Percentiles rank a stretch among this genome's conserved stretches.
Conservation (phyloP, 2,329 filamentous ascomycete genomes). For the Claviceps humidiphila region DNA sequence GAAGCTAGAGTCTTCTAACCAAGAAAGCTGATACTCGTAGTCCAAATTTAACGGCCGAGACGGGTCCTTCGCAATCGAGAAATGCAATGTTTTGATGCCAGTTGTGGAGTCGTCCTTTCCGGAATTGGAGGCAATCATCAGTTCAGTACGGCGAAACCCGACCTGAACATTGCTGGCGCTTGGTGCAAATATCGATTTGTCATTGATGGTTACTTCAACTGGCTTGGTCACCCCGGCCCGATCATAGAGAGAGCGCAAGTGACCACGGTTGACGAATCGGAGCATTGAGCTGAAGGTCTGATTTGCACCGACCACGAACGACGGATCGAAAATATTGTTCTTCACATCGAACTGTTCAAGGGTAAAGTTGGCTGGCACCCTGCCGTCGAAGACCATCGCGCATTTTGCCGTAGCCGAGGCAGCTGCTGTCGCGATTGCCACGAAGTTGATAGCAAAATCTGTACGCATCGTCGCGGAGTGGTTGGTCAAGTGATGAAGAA, state of each 20-base stretch:
- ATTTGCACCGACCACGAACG: neutral
- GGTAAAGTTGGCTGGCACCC: neutral
- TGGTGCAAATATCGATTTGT: neutral
- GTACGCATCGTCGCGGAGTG: neutral
- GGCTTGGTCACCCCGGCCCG: neutral
- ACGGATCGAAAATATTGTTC: neutral
- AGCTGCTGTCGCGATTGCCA: neutral
- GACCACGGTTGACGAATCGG: neutral
- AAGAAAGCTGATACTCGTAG: neutral
- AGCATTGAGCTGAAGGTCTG: neutral
- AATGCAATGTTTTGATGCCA: neutral
- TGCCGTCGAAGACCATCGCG: neutral
- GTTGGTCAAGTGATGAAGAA: neutral
- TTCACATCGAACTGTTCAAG: neutral
- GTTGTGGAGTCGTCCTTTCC: neutral
- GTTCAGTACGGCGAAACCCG: neutral
- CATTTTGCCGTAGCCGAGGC: neutral
- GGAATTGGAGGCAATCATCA: neutral
- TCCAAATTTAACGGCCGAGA: neutral
- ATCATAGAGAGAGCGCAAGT: neutral
- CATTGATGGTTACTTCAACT: neutral
- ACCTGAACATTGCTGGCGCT: neutral
- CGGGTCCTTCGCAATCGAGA: neutral
- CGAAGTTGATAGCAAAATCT: neutral
- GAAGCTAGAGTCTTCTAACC: neutral